Percentiles rank a stretch among this genome's conserved stretches.
Evolutionary conservation across 2,329 filamentous ascomycete species (phyloP).

Genomic region (Colletotrichum tamarilloi): DNA sequence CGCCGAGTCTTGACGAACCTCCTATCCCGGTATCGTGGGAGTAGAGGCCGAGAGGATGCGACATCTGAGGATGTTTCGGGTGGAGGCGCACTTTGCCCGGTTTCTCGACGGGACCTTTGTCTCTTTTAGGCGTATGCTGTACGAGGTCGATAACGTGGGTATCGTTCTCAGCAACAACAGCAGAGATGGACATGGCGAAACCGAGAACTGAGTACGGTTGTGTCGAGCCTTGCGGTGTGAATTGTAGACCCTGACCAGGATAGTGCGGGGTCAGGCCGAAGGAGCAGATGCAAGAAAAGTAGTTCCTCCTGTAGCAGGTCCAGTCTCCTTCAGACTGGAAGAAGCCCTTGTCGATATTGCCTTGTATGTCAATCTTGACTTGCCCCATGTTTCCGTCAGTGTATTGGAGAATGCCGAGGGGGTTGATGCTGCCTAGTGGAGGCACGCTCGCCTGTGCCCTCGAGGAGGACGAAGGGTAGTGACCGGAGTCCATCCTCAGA

Average conservation of each 20-base stretch:
- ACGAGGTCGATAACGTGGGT: slow-evolving; percentile 85
- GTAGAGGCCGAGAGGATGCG: slow-evolving; percentile 59
- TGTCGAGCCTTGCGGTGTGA: slow-evolving; percentile 61
- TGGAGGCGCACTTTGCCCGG: slow-evolving; percentile 76
- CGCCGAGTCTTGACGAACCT: slow-evolving; percentile 43
- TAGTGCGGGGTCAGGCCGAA: slow-evolving; percentile 74
- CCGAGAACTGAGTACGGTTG: slow-evolving; percentile 75
- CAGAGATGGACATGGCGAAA: slow-evolving; percentile 87
- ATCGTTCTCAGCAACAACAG: slow-evolving; percentile 80
- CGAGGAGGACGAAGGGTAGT: slow-evolving; percentile 46
- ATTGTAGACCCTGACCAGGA: slow-evolving; percentile 57
- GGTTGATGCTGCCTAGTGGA: slow-evolving; percentile 61
- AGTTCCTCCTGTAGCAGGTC: slow-evolving; percentile 94
- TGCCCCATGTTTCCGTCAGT: slow-evolving; percentile 57
- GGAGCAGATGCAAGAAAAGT: slow-evolving; percentile 87
- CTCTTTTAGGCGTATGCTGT: slow-evolving; percentile 90
- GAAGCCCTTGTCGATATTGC: slow-evolving; percentile 90
- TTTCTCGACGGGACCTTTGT: slow-evolving; percentile 84
- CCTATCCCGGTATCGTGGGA: slow-evolving; percentile 48
- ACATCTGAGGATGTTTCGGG: slow-evolving; percentile 70
- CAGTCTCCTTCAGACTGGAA: slow-evolving; percentile 84
- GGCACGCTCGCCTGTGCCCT: slow-evolving; percentile 60
- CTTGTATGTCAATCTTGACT: slow-evolving; percentile 79
- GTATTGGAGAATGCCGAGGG: slow-evolving; percentile 71
- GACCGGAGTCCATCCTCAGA: slow-evolving; percentile 37